Evolutionary conservation across 352 stramenopile species (phyloP).

Genomic region (Phytophthora capsici): DNA sequence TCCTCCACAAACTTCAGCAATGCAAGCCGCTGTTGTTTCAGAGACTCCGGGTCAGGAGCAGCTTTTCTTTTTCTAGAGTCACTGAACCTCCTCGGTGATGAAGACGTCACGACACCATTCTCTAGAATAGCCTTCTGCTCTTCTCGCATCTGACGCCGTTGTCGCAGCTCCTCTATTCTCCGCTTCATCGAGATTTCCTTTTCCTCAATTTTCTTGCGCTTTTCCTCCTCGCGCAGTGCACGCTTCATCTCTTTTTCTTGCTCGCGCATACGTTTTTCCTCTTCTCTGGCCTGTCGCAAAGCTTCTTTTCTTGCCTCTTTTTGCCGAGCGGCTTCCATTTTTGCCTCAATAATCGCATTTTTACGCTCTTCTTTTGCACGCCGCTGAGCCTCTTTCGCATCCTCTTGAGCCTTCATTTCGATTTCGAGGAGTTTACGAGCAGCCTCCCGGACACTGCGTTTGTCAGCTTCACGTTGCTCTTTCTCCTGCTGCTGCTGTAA

Average conservation of each 20-base stretch:
- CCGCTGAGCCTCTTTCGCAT: constrained; percentile 72
- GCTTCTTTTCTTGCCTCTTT: constrained; percentile 77
- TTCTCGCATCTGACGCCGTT: constrained; percentile 70
- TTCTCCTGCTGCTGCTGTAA: constrained; percentile 50
- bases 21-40: constrained; percentile 59
- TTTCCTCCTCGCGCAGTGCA: constrained; percentile 73
- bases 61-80: constrained; percentile 30
- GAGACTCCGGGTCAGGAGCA: constrained; percentile 23
- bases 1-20: constrained; percentile 77
- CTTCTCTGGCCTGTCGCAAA: constrained; percentile 62
- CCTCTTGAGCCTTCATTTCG: constrained; percentile 80
- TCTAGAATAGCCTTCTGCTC: constrained; percentile 78
- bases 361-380: constrained; percentile 75
- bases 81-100: constrained; percentile 28
- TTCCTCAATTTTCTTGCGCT: constrained; percentile 70
- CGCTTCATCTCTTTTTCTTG: constrained; percentile 78
- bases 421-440: constrained; percentile 76
- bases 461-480: constrained; percentile 68
- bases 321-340: constrained; percentile 63
- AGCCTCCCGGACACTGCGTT: constrained; percentile 70
- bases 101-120: constrained; percentile 71
- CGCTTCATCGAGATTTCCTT: constrained; percentile 80
- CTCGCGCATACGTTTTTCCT: constrained; percentile 71
- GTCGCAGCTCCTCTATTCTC: constrained; percentile 70
- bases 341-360: constrained; percentile 70